Conservation (phyloP, 1,139 yeast genomes). For the Taphrina sp. region DNA sequence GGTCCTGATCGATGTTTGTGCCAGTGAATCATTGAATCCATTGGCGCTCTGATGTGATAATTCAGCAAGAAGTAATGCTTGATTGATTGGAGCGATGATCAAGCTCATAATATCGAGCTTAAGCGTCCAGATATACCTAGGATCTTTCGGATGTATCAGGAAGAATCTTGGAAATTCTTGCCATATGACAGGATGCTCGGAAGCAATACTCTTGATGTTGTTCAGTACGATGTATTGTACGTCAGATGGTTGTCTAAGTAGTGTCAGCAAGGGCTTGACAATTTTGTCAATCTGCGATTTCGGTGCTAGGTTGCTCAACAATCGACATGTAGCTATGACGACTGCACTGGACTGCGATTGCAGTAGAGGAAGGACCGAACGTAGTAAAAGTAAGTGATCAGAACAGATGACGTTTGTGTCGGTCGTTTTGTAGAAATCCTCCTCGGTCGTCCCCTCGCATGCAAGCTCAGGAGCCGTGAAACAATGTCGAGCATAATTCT, state of each 20-base stretch:
- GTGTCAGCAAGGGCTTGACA: conserved; percentile 54
- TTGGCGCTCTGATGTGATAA: conserved; percentile 61
- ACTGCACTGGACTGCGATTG: conserved; percentile 44
- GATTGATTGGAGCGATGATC: conserved; percentile 56
- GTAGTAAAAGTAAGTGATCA: conserved; percentile 44
- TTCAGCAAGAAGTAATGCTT: conserved; percentile 59
- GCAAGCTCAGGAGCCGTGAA: conserved; percentile 41
- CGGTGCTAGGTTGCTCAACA: conserved; percentile 57
- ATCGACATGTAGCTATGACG: conserved; percentile 59
- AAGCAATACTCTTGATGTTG: conserved; percentile 44
- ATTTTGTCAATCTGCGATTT: conserved; percentile 49
- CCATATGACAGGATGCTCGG: conserved; percentile 50
- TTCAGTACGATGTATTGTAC: conserved; percentile 44
- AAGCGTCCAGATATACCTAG: conserved; percentile 49
- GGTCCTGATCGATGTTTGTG: conserved; percentile 59
- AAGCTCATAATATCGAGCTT: conserved; percentile 67
- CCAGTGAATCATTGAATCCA: conserved; percentile 45
- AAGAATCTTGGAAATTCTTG: conserved; percentile 54
- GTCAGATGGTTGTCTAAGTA: conserved; percentile 44
- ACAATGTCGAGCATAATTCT: conserved; percentile 63
- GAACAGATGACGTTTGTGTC: conserved; percentile 49
- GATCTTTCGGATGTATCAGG: conserved; percentile 61
- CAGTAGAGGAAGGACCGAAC: background rate
- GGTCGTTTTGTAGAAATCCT: conserved; percentile 32
- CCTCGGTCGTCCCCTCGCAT: conserved; percentile 28